These are phyloP conservation scores for Corymbia maculata DNA, from an alignment of 345 rosid genomes.

Conservation along the genomic window DNA sequence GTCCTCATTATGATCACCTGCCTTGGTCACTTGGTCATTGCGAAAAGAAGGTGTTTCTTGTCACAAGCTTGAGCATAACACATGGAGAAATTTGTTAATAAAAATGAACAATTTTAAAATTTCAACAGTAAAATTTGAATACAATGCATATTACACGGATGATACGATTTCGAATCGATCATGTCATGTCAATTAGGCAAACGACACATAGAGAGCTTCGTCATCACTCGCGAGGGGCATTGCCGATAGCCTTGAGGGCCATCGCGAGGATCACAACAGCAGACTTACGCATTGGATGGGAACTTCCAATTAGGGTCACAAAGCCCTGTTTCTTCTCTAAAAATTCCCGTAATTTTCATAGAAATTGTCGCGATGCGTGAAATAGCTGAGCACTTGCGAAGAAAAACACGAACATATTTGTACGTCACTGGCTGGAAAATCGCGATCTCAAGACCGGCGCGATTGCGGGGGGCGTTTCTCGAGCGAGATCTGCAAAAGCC, in stretches of 20 bases:
- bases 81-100: neutral
- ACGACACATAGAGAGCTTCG: neutral
- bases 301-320: neutral
- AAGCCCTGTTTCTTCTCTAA: neutral
- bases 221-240: neutral
- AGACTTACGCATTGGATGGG: neutral
- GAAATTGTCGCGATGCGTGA: neutral
- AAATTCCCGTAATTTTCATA: neutral
- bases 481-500: neutral
- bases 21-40: neutral
- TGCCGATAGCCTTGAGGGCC: neutral
- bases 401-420: neutral
- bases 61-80: neutral
- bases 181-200: neutral
- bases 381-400: neutral
- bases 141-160: neutral
- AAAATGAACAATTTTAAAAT: neutral
- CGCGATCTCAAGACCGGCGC: neutral
- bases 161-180: neutral
- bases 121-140: neutral
- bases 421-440: neutral
- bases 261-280: neutral
- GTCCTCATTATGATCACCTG: neutral
- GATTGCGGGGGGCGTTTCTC: neutral
- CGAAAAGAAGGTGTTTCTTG: neutral